A percentile compares a stretch with the other conserved stretches of the same genome.
phyloP scores from a whole-genome alignment of 208 protist species.

The Trypanosoma caninum region DNA sequence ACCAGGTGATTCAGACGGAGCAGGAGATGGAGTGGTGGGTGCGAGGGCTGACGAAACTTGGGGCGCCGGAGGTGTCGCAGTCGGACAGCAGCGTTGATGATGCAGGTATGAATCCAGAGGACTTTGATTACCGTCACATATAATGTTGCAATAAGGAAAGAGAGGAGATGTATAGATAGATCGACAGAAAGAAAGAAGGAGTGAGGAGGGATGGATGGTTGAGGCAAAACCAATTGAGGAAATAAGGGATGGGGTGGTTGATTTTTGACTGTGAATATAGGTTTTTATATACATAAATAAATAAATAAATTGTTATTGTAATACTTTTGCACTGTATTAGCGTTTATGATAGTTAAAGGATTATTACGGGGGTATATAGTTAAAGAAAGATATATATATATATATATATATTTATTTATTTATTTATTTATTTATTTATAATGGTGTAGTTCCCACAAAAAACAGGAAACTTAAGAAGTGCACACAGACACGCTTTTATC shows the following conservation, averaged over 20 bases:
- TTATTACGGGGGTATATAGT: background rate
- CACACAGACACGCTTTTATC: constrained; percentile 9
- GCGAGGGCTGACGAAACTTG: constrained; percentile 75
- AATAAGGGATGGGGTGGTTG: too few species aligned
- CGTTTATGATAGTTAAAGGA: too few species aligned
- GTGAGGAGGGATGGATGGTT: background rate
- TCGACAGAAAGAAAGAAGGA: background rate
- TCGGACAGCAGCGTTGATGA: constrained; percentile 80
- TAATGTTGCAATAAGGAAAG: constrained; percentile 17
- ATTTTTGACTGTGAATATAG: too few species aligned
- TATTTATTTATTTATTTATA: background rate
- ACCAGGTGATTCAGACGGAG: constrained; percentile 73
- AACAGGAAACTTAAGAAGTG: background rate
- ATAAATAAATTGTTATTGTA: too few species aligned
- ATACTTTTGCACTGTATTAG: too few species aligned
- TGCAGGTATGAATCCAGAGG: constrained; percentile 68
- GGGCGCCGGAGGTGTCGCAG: constrained; percentile 78
- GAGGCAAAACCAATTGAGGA: too few species aligned
- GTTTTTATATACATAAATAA: too few species aligned
- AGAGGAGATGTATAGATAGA: background rate
- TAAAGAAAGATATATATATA: background rate
- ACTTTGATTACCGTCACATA: constrained; percentile 84
- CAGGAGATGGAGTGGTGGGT: constrained; percentile 92
- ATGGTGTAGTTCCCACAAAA: too few species aligned
- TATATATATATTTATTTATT: background rate